Base-by-base conservation (phyloP, 2,329 filamentous ascomycete species). In the Exserohilum rostratum region DNA sequence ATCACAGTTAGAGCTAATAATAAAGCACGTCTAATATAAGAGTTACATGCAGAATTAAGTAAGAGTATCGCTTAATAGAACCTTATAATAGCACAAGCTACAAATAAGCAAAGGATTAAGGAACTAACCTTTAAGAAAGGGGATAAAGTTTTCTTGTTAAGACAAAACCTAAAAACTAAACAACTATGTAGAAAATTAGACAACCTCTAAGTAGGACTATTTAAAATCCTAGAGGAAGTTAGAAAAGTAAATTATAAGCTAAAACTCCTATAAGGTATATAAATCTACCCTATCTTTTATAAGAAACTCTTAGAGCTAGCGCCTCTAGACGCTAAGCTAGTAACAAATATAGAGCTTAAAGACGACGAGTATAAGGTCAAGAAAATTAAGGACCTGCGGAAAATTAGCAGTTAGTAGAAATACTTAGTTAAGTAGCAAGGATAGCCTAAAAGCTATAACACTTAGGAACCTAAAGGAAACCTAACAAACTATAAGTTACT, bases 71-170 rank as follows among this genome's bases (percentile, higher is more conserved):
- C 25, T 31, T 30, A 43, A 17, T 29, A n/a, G 22, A 25, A 25
- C 22, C 22, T 25, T 7, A 25, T 7, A 7, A 25, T 7, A 7
- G 4, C 22, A 4, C 4, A 25, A 25, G 22, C 22, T 3, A 20
- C 22, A 3, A 42, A 27, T 42, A 42, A 42, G 9, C 9, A 42
- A 29, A 42, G 38, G 11, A 42, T 42, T 42, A 29, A 40, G 37
- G 10, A 18, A 43, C 39, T 30, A 43, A 43, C n/a, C 22, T 43
- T 35, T 46, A 46, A 46, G 44, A 46, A 38, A n/a, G 9, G 44
- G 15, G 20, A 46, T 17, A 46, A 29, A 38, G 44, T 46, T 27
- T 38, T 46, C 22, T 25, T 25, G 22, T 25, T 7, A 25, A 4
- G 22, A 7, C 22, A 25, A 25, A 25, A 25, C 22, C 22, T 25